Base-by-base conservation (phyloP, 2,329 filamentous ascomycete species). In the Aspergillus novofumigatus region DNA sequence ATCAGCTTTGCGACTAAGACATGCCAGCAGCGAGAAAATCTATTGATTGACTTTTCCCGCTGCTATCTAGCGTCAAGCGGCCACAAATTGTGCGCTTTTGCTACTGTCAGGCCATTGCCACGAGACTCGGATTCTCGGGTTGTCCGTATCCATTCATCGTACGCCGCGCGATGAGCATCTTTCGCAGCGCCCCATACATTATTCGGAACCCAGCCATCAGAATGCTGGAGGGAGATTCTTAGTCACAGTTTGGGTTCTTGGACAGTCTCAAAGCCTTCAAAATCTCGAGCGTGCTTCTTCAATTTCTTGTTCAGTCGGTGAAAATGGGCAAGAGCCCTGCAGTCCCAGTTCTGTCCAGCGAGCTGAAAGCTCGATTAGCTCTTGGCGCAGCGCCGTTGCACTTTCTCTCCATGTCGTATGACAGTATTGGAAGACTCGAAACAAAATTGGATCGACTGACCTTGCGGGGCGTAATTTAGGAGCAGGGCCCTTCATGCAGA, bases 151-250 rank as follows among this genome's bases (percentile, higher is more conserved):
- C 28, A 28, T 55, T 66, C 51, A 25, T 65, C 58, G 62, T 69
- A 73, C 32, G 62, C 66, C 7, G 57, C 60, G 11, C 54, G 61
- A 60, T 74, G 58, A 4, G 64, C 64, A 56, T 65, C 67, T 54
- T 55, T 65, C 29, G 67, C 63, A 56, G 55, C 62, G 4, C 66
- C 59, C 69, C 63, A 72, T n/a, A n/a, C 29, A 44, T 71, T 68
- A 65, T 64, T 67, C 20, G 68, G 62, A 41, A 73, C 54, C 69
- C 69, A 73, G 0, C 70, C 71, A 57, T 72, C 69, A 8, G 69
- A 69, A 7, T 65, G 66, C 25, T 65, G 8, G 9, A 74, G 56
- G 1, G 56, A 65, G 23, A 52, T 17, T 51, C 42, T 66, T 0
- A 72, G 62, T 66, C 67, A 72, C 29, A 54, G 25, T 51, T 71